phyloP scores from a whole-genome alignment of 768 basidiomycete species.

The Leucogyrophana mollusca region DNA sequence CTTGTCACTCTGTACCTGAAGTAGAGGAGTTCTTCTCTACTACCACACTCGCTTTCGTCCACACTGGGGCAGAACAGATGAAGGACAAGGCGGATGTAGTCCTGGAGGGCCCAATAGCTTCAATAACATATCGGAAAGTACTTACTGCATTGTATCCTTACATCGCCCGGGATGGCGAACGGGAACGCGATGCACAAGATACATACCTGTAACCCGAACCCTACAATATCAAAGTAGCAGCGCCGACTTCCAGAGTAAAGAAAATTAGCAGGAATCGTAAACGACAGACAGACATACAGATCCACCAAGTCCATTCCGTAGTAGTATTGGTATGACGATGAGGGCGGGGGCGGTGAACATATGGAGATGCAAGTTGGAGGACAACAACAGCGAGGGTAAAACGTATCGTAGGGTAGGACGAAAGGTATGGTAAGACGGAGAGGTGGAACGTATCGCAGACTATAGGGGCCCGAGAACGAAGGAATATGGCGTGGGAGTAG shows the following conservation, averaged over 20 bases:
- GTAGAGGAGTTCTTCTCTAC: slow-evolving; percentile 32
- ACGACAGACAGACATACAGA: no score
- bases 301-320: no score
- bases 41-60: slow-evolving; percentile 43
- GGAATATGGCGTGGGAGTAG: background rate
- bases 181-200: no score
- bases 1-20: background rate
- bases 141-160: no score
- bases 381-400: background rate
- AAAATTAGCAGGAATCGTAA: no score
- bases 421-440: background rate
- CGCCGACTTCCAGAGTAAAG: no score
- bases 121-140: slow-evolving; percentile 28
- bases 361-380: background rate
- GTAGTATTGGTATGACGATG: background rate
- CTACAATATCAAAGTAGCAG: no score
- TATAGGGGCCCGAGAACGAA: background rate
- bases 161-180: background rate
- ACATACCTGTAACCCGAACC: no score
- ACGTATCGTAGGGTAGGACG: background rate
- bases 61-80: slow-evolving; percentile 38
- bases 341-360: background rate
- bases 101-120: slow-evolving; percentile 37
- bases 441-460: no score
- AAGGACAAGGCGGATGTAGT: slow-evolving; percentile 41